Evolutionary conservation across 768 basidiomycete species (phyloP).

Genomic region (Kwoniella mangroviensis): DNA sequence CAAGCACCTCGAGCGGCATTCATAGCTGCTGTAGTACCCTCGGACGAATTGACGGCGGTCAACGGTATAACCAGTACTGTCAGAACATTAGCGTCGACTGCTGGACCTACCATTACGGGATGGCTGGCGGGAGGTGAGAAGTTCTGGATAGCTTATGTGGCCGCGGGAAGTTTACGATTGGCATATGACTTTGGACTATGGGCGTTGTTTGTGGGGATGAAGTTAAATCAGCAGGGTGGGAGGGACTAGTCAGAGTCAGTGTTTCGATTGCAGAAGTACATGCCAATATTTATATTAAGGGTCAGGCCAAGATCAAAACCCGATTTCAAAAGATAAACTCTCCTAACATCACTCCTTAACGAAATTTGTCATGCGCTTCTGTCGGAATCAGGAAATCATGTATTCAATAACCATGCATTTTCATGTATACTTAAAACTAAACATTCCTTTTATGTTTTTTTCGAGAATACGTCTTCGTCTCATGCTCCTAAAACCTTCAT

Average conservation of each 20-base stretch:
- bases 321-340: no score
- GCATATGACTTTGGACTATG: slow-evolving; percentile 45
- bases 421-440: no score
- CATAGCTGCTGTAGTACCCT: slow-evolving; percentile 37
- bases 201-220: slow-evolving; percentile 41
- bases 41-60: slow-evolving; percentile 44
- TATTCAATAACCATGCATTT: no score
- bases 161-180: slow-evolving; percentile 34
- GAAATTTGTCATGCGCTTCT: no score
- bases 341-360: no score
- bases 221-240: slow-evolving; percentile 15
- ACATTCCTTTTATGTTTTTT: no score
- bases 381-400: no score
- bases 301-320: no score
- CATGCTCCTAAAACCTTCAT: no score
- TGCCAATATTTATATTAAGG: no score
- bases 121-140: slow-evolving; percentile 28
- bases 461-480: no score
- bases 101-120: slow-evolving; percentile 43
- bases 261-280: no score
- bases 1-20: slow-evolving; percentile 48
- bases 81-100: slow-evolving; percentile 35
- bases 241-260: background rate
- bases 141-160: slow-evolving; percentile 45
- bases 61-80: slow-evolving; percentile 43